Base-by-base conservation (phyloP, 116 monocot genomes). In the Thalassia testudinum region DNA sequence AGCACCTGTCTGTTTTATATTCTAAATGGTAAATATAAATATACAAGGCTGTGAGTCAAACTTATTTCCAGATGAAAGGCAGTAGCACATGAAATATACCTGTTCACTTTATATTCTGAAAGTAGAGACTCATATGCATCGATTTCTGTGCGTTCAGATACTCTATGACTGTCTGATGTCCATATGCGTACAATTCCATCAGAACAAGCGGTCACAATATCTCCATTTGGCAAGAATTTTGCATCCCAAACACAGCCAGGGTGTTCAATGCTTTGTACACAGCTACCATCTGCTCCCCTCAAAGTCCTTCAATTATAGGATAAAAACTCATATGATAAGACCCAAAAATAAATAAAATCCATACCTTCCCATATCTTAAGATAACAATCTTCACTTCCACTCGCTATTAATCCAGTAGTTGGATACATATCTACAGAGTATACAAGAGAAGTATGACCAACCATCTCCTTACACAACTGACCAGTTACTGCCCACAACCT, bases 161-260 rank as follows among this genome's bases (percentile, higher is more conserved):
- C 40, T 42, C 70, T 71, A 59, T 72, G 60, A 50, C 24, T 57
- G 27, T 65, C 30, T 42, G 54, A 53, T 42, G 97, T 85, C 97
- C 97, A 97, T 24, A 97, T 67, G 28, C 97, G 66, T n/a, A 63
- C 72, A 62, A 26, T 50, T 62, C 89, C 85, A 79, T 97, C 97
- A 52, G 97, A 97, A 64, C 89, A 97, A 27, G 82, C 97, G 30
- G 97, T 85, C 20, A 89, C 75, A 68, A 97, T 69, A 71, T 97
- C 89, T 54, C 97, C 97, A 73, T 85, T 97, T 47, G 79, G 75
- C 70, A 97, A 59, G 64, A 89, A 97, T 59, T 97, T 97, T 45
- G 56, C 82, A 82, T 77, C 97, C 97, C 97, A 97, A 66, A 97
- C 72, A 71, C 97, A 97, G 14, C 89, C 97, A 62, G 97, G 89